phyloP scores from a whole-genome alignment of 2,329 filamentous ascomycete genomes.

The Lecanicillium sp. region DNA sequence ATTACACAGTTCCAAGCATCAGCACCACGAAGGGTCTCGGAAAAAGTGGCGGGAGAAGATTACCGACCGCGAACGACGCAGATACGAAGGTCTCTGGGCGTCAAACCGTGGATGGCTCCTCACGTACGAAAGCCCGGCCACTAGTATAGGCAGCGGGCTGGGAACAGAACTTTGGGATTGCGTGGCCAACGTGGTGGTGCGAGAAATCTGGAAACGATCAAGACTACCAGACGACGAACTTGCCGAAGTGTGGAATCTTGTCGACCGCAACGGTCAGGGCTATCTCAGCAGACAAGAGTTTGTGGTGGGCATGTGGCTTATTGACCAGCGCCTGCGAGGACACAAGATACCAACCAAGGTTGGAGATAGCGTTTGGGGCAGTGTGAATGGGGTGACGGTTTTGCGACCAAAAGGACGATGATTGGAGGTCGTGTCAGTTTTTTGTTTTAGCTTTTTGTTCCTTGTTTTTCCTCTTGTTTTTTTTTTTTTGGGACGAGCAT shows the following conservation, averaged over 20 bases:
- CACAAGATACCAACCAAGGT: constrained; percentile 67
- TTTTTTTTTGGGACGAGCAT: too few species aligned
- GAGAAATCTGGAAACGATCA: constrained; percentile 69
- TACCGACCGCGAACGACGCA: constrained; percentile 62
- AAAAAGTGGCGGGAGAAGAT: constrained; percentile 71
- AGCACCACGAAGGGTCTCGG: constrained; percentile 67
- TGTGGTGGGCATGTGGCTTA: constrained; percentile 74
- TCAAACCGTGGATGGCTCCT: constrained; percentile 61
- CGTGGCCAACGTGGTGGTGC: constrained; percentile 59
- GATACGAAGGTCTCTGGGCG: constrained; percentile 80
- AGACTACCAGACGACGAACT: constrained; percentile 60
- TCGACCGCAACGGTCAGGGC: constrained; percentile 49
- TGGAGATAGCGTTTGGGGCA: constrained; percentile 67
- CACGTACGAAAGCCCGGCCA: constrained; percentile 12
- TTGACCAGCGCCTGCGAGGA: constrained; percentile 73
- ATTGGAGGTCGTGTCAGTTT: constrained; percentile 1
- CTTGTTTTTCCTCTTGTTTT: too few species aligned
- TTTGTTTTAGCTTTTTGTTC: neutral
- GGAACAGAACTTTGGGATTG: constrained; percentile 31
- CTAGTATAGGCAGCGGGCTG: constrained; percentile 11
- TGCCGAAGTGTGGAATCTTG: constrained; percentile 69
- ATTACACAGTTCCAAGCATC: constrained; percentile 50
- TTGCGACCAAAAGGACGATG: constrained; percentile 12
- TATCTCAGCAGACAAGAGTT: constrained; percentile 62
- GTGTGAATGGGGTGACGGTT: constrained; percentile 43